Evolutionary conservation across 768 basidiomycete species (phyloP).

Genomic region (Tylopilus rubrobrunneus): DNA sequence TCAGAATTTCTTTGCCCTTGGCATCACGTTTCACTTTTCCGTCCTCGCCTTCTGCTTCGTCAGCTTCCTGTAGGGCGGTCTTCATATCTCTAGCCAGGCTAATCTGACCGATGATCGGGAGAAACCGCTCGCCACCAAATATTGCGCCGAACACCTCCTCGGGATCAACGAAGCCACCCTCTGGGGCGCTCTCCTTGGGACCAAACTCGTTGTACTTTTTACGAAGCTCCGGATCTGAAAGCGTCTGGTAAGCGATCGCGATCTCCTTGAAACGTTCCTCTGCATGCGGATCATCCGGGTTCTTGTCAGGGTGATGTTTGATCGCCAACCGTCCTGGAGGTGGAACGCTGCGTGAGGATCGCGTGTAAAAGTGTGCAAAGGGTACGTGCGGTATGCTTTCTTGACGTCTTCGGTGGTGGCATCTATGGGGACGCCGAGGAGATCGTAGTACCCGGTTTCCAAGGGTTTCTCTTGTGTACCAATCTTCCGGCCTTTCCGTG

Average conservation of each 20-base stretch:
- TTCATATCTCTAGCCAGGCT: slow-evolving; percentile 92
- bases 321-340: slow-evolving; percentile 73
- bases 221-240: slow-evolving; percentile 72
- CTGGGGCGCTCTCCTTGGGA: slow-evolving; percentile 72
- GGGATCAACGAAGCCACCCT: slow-evolving; percentile 86
- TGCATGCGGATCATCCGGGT: slow-evolving; percentile 79
- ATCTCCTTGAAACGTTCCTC: slow-evolving; percentile 90
- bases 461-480: slow-evolving; percentile 86
- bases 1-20: slow-evolving; percentile 50
- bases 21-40: slow-evolving; percentile 46
- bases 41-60: slow-evolving; percentile 55
- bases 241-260: slow-evolving; percentile 84
- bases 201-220: slow-evolving; percentile 92
- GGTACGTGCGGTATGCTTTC: slow-evolving; percentile 74
- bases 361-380: neutral
- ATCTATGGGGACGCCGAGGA: slow-evolving; percentile 68
- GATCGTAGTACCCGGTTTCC: slow-evolving; percentile 89
- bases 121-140: slow-evolving; percentile 85
- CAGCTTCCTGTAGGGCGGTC: slow-evolving; percentile 82
- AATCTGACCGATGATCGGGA: slow-evolving; percentile 85
- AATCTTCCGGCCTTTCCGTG: slow-evolving; percentile 67
- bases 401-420: slow-evolving; percentile 85
- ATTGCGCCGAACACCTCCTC: slow-evolving; percentile 79
- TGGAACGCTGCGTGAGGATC: neutral
- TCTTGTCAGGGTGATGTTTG: slow-evolving; percentile 91